Evolutionary conservation across 345 rosid genomes (phyloP), one percentile per base, ranked within the genome.

Genomic region (Brassica carinata): DNA sequence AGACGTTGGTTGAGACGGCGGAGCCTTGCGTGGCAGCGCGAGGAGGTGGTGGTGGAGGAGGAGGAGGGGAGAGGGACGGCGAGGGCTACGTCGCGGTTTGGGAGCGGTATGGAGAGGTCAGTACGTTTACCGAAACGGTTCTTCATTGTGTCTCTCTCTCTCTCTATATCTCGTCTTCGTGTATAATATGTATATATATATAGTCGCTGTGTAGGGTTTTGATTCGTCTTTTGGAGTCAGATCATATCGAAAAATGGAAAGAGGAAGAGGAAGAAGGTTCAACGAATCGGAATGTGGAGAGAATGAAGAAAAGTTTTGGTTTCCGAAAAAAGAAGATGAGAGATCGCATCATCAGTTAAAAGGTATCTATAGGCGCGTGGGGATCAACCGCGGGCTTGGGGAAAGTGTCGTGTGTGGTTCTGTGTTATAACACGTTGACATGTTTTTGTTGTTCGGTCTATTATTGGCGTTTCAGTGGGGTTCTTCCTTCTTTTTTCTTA

Each of bases 61-160:
- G 14, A 2, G 85, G 85, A 0, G 98, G 99, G 99, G 10, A 93
- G 92, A 51, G 99, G 98, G 0, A 90, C 97, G 4, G 97, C 95
- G 17, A 89, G 83, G 38, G 79, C 11, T 0, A 90, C 84, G 85
- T 89, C 90, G 2, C 96, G 88, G 14, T 83, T 87, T 0, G 98
- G 97, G 30, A 92, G 89, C 0, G 97, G 98, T 2, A 96, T 84
- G 79, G 87, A 85, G 29, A 93, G 89, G 87, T 90, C 90, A 0
- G 92, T 82, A 11, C 94, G 90, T 29, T 87, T 80, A 0, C 97
- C 89, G 1, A 75, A 63, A 1, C 87, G 85, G 79, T 5, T 85
- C 64, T 83, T 82, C 77, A 92, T 94, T 45, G 68, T 43, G n/a
- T 45, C n/a, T 45, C 85, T 86, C 57, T 40, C 1, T 43, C 26